These are phyloP conservation scores for Ceratobasidium sp. DNA, from an alignment of 1,284 basidiomycete species.

Conservation along the genomic window DNA sequence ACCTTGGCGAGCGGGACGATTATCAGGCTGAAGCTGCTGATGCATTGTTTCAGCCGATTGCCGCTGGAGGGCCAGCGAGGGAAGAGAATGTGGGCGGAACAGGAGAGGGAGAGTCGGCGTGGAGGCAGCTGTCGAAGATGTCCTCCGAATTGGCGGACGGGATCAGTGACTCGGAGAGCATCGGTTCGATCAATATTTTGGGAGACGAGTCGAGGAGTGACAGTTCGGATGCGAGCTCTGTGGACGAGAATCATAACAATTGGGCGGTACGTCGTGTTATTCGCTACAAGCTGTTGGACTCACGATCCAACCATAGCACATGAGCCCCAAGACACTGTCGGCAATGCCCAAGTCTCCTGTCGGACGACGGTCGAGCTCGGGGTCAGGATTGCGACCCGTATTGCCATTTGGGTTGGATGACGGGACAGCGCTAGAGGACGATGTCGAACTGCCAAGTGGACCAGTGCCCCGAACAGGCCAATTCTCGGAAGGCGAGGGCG, in stretches of 20 bases:
- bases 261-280: constrained; percentile 81
- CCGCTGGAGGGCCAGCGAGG: constrained; percentile 51
- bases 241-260: constrained; percentile 87
- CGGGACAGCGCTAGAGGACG: constrained; percentile 73
- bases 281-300: constrained; percentile 14
- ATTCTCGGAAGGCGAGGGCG: constrained; percentile 68
- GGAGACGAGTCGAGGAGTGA: constrained; percentile 80
- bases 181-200: constrained; percentile 87
- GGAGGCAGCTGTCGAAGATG: constrained; percentile 79
- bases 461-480: constrained; percentile 79
- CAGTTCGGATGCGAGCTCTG: constrained; percentile 65
- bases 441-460: constrained; percentile 71
- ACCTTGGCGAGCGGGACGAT: constrained; percentile 78
- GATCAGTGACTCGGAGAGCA: constrained; percentile 91
- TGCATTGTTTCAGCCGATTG: constrained; percentile 18
- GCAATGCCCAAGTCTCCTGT: constrained; percentile 88
- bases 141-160: constrained; percentile 79
- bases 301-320: constrained; percentile 72
- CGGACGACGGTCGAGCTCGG: constrained; percentile 80
- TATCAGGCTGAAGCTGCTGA: constrained; percentile 53
- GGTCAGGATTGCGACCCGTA: constrained; percentile 83
- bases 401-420: constrained; percentile 83
- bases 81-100: constrained; percentile 9
- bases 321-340: constrained; percentile 93
- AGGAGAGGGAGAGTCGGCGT: constrained; percentile 70